These are phyloP conservation scores for Astrocystis sublimbata DNA, from an alignment of 495 filamentous ascomycete genomes.

Conservation along the genomic window DNA sequence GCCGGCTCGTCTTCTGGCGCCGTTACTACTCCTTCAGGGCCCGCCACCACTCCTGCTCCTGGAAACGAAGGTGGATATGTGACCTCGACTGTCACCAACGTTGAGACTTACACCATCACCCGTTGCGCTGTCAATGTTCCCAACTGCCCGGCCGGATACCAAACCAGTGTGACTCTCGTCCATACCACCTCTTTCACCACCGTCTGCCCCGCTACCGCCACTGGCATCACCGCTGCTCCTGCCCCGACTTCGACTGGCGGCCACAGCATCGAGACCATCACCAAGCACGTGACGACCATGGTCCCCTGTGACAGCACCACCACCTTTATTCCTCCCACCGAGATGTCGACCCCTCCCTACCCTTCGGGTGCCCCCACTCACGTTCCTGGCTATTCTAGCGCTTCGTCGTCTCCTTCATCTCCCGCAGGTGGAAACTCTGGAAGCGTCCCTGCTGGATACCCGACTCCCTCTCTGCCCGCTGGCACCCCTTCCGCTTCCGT, in stretches of 20 bases:
- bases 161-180: slow-evolving; percentile 32
- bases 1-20: neutral
- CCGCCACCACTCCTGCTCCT: slow-evolving; percentile 17
- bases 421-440: slow-evolving; percentile 13
- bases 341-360: slow-evolving; percentile 30
- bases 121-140: slow-evolving; percentile 33
- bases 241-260: slow-evolving; percentile 26
- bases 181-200: slow-evolving; percentile 33
- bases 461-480: slow-evolving; percentile 12
- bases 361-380: slow-evolving; percentile 20
- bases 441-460: slow-evolving; percentile 1
- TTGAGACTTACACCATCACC: slow-evolving; percentile 34
- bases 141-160: slow-evolving; percentile 38
- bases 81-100: slow-evolving; percentile 30
- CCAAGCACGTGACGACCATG: slow-evolving; percentile 32
- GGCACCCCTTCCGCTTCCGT: slow-evolving; percentile 7
- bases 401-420: slow-evolving; percentile 17
- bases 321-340: slow-evolving; percentile 33
- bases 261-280: slow-evolving; percentile 27
- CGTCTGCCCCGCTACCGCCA: slow-evolving; percentile 36
- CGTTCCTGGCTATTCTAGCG: slow-evolving; percentile 13
- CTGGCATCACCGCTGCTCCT: slow-evolving; percentile 24
- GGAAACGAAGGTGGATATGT: slow-evolving; percentile 15
- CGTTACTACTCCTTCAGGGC: slow-evolving; percentile 2
- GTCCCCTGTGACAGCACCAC: slow-evolving; percentile 29